Evolutionary conservation across 768 basidiomycete species (phyloP).

Genomic region (Trametes elegans): DNA sequence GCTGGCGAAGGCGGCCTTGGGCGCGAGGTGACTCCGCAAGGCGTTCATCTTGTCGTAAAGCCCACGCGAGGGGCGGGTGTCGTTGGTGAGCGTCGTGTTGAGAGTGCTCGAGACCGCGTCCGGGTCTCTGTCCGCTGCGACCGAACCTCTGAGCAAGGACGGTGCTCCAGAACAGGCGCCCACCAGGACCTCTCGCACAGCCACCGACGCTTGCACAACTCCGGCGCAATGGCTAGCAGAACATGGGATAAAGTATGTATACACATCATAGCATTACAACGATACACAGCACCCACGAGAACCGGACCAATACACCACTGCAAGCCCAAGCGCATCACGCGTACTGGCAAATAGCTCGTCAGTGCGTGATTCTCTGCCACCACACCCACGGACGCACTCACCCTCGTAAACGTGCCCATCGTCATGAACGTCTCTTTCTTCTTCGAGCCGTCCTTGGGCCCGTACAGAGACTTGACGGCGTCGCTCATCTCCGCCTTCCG

Average conservation of each 20-base stretch:
- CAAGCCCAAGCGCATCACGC: constrained; percentile 5
- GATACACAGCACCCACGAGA: constrained; percentile 15
- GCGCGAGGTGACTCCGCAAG: neutral
- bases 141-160: no score
- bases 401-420: constrained; percentile 88
- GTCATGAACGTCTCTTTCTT: constrained; percentile 90
- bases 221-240: no score
- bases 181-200: no score
- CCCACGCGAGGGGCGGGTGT: neutral
- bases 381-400: constrained; percentile 39
- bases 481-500: constrained; percentile 82
- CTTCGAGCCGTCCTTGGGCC: constrained; percentile 48
- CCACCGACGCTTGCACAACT: no score
- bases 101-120: no score
- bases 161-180: no score
- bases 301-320: constrained; percentile 5
- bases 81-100: no score
- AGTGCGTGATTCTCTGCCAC: neutral
- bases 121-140: no score
- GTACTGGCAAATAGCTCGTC: constrained; percentile 8
- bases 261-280: constrained; percentile 11
- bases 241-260: neutral
- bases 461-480: constrained; percentile 82
- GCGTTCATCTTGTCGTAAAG: neutral
- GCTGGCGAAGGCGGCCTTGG: neutral